phyloP scores from a whole-genome alignment of 2,329 filamentous ascomycete species.

The Alternaria gaisen region DNA sequence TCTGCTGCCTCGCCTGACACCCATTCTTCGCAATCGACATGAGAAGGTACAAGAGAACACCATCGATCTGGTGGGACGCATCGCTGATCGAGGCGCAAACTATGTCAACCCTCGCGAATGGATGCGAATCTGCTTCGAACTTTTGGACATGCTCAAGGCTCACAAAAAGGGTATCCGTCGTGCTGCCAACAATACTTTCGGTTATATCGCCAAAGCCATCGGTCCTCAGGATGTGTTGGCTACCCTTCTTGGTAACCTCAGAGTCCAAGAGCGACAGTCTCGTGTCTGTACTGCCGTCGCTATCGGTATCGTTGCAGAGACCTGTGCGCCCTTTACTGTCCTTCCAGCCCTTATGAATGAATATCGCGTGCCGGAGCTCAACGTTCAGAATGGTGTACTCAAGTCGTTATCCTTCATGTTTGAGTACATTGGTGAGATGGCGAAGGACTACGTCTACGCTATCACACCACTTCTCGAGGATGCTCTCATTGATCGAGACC shows the following conservation, averaged over 20 bases:
- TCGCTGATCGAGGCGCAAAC: conserved; percentile 95
- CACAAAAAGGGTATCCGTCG: conserved; percentile 99
- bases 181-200: conserved; percentile 99
- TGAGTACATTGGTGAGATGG: conserved; percentile 99
- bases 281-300: conserved; percentile 98
- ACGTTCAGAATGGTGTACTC: conserved; percentile 97
- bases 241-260: conserved; percentile 93
- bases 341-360: conserved; percentile 99
- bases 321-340: conserved; percentile 96
- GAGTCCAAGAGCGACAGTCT: conserved; percentile 96
- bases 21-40: conserved; percentile 97
- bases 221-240: conserved; percentile 96
- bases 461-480: conserved; percentile 96
- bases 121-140: conserved; percentile 99
- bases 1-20: conserved; percentile 89
- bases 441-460: conserved; percentile 98
- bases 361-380: conserved; percentile 96
- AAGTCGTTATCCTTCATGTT: conserved; percentile 97
- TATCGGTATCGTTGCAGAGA: conserved; percentile 98
- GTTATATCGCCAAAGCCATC: conserved; percentile 99
- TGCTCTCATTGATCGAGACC: conserved; percentile 95
- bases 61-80: conserved; percentile 96
- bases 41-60: conserved; percentile 99
- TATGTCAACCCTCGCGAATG: conserved; percentile 97
- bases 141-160: conserved; percentile 98